Percentiles rank a stretch among this genome's conserved stretches.
Conservation (phyloP, 768 basidiomycete genomes). For the Hypholoma sublateritium region DNA sequence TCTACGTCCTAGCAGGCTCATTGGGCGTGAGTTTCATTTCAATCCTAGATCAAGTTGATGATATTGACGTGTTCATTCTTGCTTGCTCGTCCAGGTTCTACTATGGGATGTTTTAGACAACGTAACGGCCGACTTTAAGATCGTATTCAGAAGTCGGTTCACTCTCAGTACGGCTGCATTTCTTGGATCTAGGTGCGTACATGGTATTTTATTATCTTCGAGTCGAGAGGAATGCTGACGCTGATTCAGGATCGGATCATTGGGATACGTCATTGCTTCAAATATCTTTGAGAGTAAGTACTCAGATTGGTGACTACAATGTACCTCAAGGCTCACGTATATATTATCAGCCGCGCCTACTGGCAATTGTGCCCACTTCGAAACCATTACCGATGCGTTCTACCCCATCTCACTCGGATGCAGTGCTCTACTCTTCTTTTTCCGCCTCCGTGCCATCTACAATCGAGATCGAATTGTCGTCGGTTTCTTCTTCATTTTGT, state of each 20-base stretch:
- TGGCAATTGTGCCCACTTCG: constrained; percentile 6
- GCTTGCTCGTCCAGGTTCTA: neutral
- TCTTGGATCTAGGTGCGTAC: neutral
- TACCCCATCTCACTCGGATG: constrained; percentile 9
- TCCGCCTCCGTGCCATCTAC: constrained; percentile 21
- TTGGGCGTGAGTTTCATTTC: neutral
- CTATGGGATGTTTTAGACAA: neutral
- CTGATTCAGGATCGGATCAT: neutral
- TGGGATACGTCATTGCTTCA: neutral
- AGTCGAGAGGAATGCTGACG: neutral
- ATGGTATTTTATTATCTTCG: too few species aligned
- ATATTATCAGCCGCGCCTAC: constrained; percentile 5
- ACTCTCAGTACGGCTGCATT: neutral
- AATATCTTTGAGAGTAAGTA: neutral
- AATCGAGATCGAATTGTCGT: constrained; percentile 11
- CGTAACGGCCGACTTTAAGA: neutral
- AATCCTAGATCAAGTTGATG: neutral
- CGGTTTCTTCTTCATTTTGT: constrained; percentile 23
- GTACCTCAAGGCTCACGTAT: neutral
- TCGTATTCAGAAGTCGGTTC: neutral
- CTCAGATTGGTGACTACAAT: neutral
- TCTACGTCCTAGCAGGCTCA: neutral
- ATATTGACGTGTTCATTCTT: neutral
- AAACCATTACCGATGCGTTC: constrained; percentile 11
- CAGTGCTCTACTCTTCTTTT: constrained; percentile 23